phyloP scores from a whole-genome alignment of 805 yeast species.

The Candida nanaspora region DNA sequence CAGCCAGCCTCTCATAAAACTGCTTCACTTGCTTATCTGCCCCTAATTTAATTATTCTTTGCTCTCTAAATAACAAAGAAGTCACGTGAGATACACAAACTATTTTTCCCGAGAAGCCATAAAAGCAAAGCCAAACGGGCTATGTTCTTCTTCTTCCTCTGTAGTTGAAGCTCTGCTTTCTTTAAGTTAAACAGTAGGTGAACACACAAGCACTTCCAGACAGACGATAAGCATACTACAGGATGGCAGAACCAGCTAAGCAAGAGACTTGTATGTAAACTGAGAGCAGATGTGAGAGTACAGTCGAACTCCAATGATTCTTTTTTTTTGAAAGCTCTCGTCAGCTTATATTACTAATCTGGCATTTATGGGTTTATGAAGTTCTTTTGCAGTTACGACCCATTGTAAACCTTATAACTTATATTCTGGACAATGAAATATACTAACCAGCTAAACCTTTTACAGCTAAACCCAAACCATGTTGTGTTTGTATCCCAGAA shows the following conservation, averaged over 20 bases:
- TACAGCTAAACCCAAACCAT: conserved; percentile 80
- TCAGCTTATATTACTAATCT: no score
- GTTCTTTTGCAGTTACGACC: no score
- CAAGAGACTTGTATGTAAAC: conserved; percentile 16
- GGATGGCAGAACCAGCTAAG: conserved; percentile 16
- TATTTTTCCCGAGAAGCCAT: neutral
- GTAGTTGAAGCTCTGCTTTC: no score
- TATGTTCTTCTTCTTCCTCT: neutral
- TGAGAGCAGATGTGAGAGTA: neutral
- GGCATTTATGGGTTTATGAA: no score
- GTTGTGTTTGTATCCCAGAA: conserved; percentile 83
- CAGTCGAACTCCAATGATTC: neutral
- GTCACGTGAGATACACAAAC: neutral
- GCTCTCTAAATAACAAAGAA: no score
- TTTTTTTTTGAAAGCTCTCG: neutral
- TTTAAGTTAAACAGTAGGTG: no score
- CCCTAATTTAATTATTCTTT: no score
- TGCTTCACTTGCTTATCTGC: no score
- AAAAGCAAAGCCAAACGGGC: neutral
- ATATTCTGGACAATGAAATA: no score
- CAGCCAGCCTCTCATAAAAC: no score
- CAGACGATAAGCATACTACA: neutral
- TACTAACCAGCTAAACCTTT: no score
- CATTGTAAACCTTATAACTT: no score
- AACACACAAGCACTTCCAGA: neutral